Conservation (phyloP, 371 early-diverging fungal genomes). For the Blakeslea trispora region DNA sequence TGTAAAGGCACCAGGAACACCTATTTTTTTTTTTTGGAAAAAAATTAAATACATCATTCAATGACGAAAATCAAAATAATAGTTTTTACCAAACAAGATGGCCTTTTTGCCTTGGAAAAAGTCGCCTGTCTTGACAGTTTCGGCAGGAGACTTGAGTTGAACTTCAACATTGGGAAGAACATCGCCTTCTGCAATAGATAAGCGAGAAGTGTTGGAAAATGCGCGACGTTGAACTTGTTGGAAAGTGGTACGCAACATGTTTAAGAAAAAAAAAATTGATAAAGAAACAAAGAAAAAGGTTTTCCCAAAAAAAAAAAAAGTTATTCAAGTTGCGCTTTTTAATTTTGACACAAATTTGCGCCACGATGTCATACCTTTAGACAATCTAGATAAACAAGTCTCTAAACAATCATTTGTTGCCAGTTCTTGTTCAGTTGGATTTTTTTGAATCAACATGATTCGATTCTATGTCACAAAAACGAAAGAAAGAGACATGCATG, state of each 20-base stretch:
- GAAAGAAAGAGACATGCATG: too few relatives aligned
- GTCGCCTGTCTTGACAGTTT: conserved; percentile 41
- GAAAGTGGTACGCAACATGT: conserved; percentile 21
- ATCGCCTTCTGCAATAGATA: conserved; percentile 37
- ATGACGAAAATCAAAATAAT: too few relatives aligned
- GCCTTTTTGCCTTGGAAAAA: conserved; percentile 50
- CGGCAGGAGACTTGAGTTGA: conserved; percentile 47
- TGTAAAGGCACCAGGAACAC: conserved; percentile 68
- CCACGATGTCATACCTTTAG: too few relatives aligned
- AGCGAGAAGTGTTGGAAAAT: conserved; percentile 22
- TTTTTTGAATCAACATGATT: too few relatives aligned
- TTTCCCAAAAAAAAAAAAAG: too few relatives aligned
- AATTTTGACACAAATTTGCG: too few relatives aligned
- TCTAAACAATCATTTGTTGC: too few relatives aligned
- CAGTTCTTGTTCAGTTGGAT: too few relatives aligned
- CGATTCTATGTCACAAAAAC: too few relatives aligned
- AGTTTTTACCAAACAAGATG: conserved; percentile 47
- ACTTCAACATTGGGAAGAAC: conserved; percentile 40
- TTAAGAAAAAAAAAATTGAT: conserved; percentile 3
- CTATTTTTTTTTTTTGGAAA: conserved; percentile 1
- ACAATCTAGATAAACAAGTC: too few relatives aligned
- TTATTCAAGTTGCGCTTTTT: too few relatives aligned
- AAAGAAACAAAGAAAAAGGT: too few relatives aligned
- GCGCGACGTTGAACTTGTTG: conserved; percentile 21
- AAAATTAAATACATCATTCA: background rate